Evolutionary conservation across 1,284 basidiomycete genomes (phyloP).

Genomic region (Trichosporon ovoides): DNA sequence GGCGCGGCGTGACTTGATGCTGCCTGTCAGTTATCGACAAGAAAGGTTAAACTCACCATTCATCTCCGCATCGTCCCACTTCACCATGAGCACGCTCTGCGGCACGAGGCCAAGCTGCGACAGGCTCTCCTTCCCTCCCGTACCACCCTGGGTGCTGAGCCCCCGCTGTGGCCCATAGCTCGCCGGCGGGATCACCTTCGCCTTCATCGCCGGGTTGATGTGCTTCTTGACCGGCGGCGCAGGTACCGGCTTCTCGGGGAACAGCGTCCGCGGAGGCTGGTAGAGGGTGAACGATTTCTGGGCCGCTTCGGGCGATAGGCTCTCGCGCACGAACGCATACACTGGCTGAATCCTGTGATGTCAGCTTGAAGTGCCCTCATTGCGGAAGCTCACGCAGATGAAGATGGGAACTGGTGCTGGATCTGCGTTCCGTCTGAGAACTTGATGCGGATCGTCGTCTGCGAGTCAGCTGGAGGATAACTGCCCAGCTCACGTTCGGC

Average conservation of each 20-base stretch:
- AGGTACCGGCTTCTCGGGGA: constrained; percentile 40
- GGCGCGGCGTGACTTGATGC: constrained; percentile 39
- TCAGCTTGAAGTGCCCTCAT: constrained; percentile 2
- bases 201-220: constrained; percentile 22
- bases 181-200: constrained; percentile 32
- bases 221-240: constrained; percentile 17
- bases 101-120: constrained; percentile 44
- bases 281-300: constrained; percentile 43
- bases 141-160: constrained; percentile 31
- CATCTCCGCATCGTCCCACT: constrained; percentile 44
- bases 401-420: constrained; percentile 43
- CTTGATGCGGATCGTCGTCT: constrained; percentile 46
- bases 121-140: constrained; percentile 39
- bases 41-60: constrained; percentile 47
- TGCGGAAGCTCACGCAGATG: constrained; percentile 34
- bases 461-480: not conserved
- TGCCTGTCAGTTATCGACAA: constrained; percentile 13
- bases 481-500: constrained; percentile 43
- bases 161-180: constrained; percentile 36
- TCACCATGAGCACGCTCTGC: constrained; percentile 45
- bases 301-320: constrained; percentile 25
- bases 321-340: constrained; percentile 44
- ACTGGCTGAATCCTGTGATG: constrained; percentile 44
- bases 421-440: constrained; percentile 48
- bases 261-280: constrained; percentile 44